Evolutionary conservation across 2,329 filamentous ascomycete genomes (phyloP).

Genomic region (Fusarium paranaense): DNA sequence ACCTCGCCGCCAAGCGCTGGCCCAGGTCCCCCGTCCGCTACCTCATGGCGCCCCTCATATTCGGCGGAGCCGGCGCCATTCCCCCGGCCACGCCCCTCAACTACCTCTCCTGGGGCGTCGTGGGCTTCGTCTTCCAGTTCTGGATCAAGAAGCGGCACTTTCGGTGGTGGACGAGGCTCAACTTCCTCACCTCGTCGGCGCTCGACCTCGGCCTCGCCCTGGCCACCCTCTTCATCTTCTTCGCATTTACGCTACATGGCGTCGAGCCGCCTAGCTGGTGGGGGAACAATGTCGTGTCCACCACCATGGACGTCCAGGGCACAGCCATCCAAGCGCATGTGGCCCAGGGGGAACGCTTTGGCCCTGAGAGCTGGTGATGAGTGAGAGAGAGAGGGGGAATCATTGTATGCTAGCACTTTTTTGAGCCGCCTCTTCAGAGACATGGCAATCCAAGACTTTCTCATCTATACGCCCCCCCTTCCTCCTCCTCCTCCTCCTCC

Average conservation of each 20-base stretch:
- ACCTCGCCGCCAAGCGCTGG: constrained; percentile 61
- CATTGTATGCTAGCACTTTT: background rate
- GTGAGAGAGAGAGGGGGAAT: background rate
- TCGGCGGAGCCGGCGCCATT: constrained; percentile 68
- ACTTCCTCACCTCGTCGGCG: constrained; percentile 77
- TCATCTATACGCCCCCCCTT: background rate
- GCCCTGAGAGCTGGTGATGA: constrained; percentile 65
- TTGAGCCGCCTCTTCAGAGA: background rate
- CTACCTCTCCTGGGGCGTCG: constrained; percentile 79
- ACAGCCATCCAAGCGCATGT: constrained; percentile 69
- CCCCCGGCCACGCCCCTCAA: constrained; percentile 78
- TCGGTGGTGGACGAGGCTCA: constrained; percentile 79
- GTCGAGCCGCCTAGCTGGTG: constrained; percentile 75
- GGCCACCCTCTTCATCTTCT: constrained; percentile 76
- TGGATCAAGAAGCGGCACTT: constrained; percentile 72
- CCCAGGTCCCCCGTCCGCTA: constrained; percentile 63
- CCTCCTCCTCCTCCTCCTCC: too few species aligned
- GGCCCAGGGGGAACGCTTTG: constrained; percentile 68
- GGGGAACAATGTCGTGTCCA: constrained; percentile 70
- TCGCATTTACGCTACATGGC: constrained; percentile 73
- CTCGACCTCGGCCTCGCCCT: constrained; percentile 77
- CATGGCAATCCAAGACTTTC: background rate
- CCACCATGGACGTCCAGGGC: constrained; percentile 71
- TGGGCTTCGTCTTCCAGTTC: constrained; percentile 78
- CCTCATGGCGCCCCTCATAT: constrained; percentile 72